Base-by-base conservation (phyloP, 73 alveolate species). In the Loxodes magnus region DNA sequence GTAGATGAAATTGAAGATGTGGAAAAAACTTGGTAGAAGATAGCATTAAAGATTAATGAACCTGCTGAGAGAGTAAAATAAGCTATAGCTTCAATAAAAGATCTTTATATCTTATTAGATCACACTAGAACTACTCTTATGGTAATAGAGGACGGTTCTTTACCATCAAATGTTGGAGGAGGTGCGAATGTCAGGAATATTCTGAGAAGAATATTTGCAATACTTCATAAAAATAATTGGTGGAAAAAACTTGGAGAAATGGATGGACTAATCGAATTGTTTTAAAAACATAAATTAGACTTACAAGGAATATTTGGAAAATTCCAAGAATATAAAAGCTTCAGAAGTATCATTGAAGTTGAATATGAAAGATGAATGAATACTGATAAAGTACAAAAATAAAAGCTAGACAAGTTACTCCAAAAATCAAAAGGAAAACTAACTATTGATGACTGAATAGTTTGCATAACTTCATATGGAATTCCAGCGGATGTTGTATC, bases 131-230 rank as follows among this genome's bases (percentile, higher is more conserved):
- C 96, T 19, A 87, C 82, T 29, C 66, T 92, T 68, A 78, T 92
- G 86, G 84, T 84, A 14, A 77, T 92, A 21, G 72, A 77, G 34
- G 99, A 92, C 70, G 99, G 99, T 22, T 61, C 88, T 37, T 79
- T 92, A 21, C 99, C 99, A 3, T 79, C 96, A 3, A 92, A 92
- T 50, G 97, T 88, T 15, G 99, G 99, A 27, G 99, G 99, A n/a
- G 99, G 99, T 25, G 90, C 97, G 6, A 92, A 92, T 71, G 94
- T 88, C 23, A 84, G 99, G 78, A 88, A 92, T 66, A 85, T 92
- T 33, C 62, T 92, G 26, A 57, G 99, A 71, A 79, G 99, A 77
- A 90, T 82, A n/a, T 92, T 92, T 67, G 87, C 97, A 1, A 61
- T 92, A 37, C 63, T 92, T 10, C 85, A 92, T 74, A 88, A 88